A percentile compares a stretch with the other conserved stretches of the same genome.
phyloP scores from a whole-genome alignment of 2,329 filamentous ascomycete species.

The Stachybotrys chlorohalonatus region DNA sequence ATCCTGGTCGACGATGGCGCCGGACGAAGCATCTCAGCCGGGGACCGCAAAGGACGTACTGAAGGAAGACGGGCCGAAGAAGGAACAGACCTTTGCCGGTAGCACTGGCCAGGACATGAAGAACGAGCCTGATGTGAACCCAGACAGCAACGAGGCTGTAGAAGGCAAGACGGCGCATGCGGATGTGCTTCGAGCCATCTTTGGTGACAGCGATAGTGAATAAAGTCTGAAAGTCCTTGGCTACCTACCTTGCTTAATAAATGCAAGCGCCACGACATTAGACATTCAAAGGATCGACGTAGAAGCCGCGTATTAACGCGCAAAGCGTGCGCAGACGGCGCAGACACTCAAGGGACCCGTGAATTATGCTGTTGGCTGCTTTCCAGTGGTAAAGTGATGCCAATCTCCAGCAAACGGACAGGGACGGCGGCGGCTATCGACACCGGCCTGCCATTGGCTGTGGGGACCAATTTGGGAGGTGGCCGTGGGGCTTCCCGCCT shows the following conservation, averaged over 20 bases:
- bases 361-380: neutral
- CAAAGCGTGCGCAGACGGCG: no score
- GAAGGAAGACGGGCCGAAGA: neutral
- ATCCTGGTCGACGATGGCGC: slow-evolving; percentile 1
- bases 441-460: neutral
- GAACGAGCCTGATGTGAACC: slow-evolving; percentile 43
- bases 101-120: neutral
- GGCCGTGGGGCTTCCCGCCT: neutral
- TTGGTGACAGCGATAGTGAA: slow-evolving; percentile 77
- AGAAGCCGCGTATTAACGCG: no score
- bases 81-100: neutral
- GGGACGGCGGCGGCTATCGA: neutral
- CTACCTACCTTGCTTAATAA: no score
- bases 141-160: slow-evolving; percentile 58
- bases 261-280: no score
- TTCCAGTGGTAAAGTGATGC: no score
- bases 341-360: neutral
- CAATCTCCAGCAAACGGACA: no score
- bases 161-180: slow-evolving; percentile 68
- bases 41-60: neutral
- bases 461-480: neutral
- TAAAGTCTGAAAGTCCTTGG: slow-evolving; percentile 2
- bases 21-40: slow-evolving; percentile 6
- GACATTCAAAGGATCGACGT: no score
- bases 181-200: slow-evolving; percentile 84